Percentiles rank a stretch among this genome's conserved stretches.
phyloP scores from a whole-genome alignment of 225 moss, liverwort and hornwort species.

The Neckera pumila region DNA sequence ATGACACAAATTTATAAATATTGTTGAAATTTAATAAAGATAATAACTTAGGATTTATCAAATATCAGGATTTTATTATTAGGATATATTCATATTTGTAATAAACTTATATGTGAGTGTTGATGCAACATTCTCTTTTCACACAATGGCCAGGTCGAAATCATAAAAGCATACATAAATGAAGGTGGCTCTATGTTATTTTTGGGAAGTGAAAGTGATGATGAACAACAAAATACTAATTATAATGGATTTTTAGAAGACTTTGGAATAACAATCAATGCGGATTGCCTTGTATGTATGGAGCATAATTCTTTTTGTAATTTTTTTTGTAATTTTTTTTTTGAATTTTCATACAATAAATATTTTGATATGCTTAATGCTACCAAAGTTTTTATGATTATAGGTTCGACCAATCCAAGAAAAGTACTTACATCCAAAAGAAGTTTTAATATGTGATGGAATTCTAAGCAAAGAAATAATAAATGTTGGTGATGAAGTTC shows the following conservation, averaged over 20 bases:
- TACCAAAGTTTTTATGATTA: neutral
- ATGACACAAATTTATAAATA: neutral
- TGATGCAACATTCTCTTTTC: neutral
- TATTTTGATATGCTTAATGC: neutral
- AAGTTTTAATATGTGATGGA: conserved; percentile 57
- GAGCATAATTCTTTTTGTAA: neutral
- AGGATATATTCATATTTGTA: neutral
- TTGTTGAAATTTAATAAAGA: neutral
- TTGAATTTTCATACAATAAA: neutral
- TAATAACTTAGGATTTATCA: neutral
- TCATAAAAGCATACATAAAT: conserved; percentile 28
- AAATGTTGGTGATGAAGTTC: conserved; percentile 38
- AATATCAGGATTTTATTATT: neutral
- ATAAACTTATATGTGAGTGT: neutral
- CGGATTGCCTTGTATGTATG: conserved; percentile 52
- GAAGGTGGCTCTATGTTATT: conserved; percentile 61
- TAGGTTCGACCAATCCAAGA: conserved; percentile 63
- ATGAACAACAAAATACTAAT: conserved; percentile 8
- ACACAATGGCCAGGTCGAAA: conserved; percentile 18
- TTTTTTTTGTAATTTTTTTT: no score
- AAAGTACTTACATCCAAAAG: conserved; percentile 86
- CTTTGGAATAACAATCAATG: conserved; percentile 68
- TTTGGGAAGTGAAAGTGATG: conserved; percentile 31
- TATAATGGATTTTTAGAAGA: conserved; percentile 44
- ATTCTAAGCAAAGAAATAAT: conserved; percentile 55